Base-by-base conservation (phyloP, 805 yeast genomes). In the Yamadazyma akitaensis region DNA sequence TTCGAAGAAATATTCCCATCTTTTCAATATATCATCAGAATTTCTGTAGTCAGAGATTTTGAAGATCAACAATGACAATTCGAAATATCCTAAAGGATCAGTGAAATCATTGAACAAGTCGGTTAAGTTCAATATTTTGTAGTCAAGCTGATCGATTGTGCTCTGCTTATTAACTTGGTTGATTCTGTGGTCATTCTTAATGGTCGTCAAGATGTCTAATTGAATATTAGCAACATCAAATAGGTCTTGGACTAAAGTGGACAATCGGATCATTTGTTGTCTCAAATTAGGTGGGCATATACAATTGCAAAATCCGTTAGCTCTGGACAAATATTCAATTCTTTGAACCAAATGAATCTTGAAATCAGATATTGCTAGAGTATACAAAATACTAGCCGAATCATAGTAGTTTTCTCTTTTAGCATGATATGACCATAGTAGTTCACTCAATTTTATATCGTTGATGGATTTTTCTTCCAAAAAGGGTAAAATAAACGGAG, bases 241-340 rank as follows among this genome's bases (percentile, higher is more conserved):
- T 43, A 87, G 77, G 58, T 90, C 96, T 53, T 82, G 85, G 33
- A 91, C 85, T 55, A 77, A 72, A 10, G 81, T 72, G 1, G 88
- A 76, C 47, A 92, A 70, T 56, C 81, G 82, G 25, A 84, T 80
- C 77, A 89, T 84, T 50, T 82, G 81, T 57, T 87, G 95, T 54
- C 92, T 77, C 58, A 84, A 75, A 48, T 76, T 79, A 26, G 92
- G 88, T 21, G 92, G 85, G 51, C 90, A 81, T 38, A 79, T 82
- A 63, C 96, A 85, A 60, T 88, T 88, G 63, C 96, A 86, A 70
- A 88, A 90, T 2, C 96, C 96, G 63, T 85, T 86, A 1, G 97
- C 97, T 54, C 97, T 78, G 1, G 97, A 88, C 45, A 94, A 72
- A 61, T 79, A 89, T 64, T 91, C 97, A 37, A 92, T 84, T 61